A percentile compares a stretch with the other conserved stretches of the same genome.
phyloP scores from a whole-genome alignment of 2,329 filamentous ascomycete genomes.

The Cladophialophora psammophila region DNA sequence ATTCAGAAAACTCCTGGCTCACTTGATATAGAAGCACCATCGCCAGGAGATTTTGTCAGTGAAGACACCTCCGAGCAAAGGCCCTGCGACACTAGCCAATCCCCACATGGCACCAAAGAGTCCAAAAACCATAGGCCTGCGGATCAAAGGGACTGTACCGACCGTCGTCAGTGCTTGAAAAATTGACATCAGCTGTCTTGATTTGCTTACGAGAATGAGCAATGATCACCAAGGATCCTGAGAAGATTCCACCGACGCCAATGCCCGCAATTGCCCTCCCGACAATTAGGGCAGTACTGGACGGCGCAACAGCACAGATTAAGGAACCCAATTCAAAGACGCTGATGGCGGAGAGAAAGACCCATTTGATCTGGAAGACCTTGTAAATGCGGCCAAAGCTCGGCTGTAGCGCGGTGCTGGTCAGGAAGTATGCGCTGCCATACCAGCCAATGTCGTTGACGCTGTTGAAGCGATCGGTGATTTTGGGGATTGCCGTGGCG shows the following conservation, averaged over 20 bases:
- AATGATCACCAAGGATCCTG: conserved; percentile 38
- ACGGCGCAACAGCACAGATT: conserved; percentile 39
- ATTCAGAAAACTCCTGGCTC: background rate
- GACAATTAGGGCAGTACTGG: conserved; percentile 39
- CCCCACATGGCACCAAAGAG: conserved; percentile 65
- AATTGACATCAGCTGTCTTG: background rate
- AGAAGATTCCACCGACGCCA: conserved; percentile 39
- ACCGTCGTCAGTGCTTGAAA: conserved; percentile 26
- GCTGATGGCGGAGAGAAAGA: conserved; percentile 35
- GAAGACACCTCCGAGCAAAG: conserved; percentile 53
- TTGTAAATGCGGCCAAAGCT: conserved; percentile 40
- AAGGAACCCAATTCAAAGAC: conserved; percentile 41
- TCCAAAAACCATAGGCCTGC: conserved; percentile 41
- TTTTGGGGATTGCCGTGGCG: conserved; percentile 42
- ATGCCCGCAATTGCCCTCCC: conserved; percentile 42
- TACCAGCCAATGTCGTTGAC: conserved; percentile 41
- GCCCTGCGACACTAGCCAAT: conserved; percentile 54
- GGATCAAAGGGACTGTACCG: conserved; percentile 35
- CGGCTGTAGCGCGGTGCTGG: conserved; percentile 38
- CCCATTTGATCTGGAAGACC: conserved; percentile 40
- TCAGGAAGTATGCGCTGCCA: conserved; percentile 41
- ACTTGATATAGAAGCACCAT: conserved; percentile 63
- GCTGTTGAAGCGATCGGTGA: conserved; percentile 41
- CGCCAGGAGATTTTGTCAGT: conserved; percentile 55
- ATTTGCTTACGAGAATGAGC: conserved; percentile 34